Percentiles rank a stretch among this genome's conserved stretches.
phyloP scores from a whole-genome alignment of 2,329 filamentous ascomycete species.

The Epichloe brachyelytri region DNA sequence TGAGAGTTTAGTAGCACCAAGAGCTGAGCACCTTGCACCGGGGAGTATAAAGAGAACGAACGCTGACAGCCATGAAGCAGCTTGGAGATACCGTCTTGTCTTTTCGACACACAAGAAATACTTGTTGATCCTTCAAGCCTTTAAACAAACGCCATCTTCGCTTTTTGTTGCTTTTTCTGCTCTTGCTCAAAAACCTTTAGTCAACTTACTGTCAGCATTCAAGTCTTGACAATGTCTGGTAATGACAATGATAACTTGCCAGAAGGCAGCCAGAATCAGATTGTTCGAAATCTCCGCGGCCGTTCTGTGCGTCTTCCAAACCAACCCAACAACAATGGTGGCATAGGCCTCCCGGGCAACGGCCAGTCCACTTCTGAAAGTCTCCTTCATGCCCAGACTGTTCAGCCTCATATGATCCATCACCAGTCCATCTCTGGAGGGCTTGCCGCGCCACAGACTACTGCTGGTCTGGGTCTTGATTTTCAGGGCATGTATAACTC shows the following conservation, averaged over 20 bases:
- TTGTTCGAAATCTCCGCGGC: background rate
- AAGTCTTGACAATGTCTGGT: background rate
- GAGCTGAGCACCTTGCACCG: background rate
- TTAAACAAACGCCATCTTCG: background rate
- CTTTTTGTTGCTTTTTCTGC: background rate
- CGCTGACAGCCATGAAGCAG: background rate
- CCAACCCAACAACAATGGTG: background rate
- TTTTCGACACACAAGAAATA: background rate
- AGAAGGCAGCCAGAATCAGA: background rate
- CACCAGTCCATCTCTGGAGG: background rate
- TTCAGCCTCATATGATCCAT: background rate
- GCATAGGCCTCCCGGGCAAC: background rate
- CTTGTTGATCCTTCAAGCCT: background rate
- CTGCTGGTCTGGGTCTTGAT: background rate
- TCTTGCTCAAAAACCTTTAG: background rate
- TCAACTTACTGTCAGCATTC: background rate
- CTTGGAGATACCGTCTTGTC: background rate
- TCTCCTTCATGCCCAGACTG: background rate
- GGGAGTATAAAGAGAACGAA: conserved; percentile 3
- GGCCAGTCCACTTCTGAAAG: background rate
- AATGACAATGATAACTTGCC: background rate
- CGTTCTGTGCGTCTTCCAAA: background rate
- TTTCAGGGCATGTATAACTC: background rate
- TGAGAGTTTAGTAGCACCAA: background rate
- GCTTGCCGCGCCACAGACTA: background rate